Evolutionary conservation across 1,284 basidiomycete species (phyloP).

Genomic region (Microbotryum violaceum): DNA sequence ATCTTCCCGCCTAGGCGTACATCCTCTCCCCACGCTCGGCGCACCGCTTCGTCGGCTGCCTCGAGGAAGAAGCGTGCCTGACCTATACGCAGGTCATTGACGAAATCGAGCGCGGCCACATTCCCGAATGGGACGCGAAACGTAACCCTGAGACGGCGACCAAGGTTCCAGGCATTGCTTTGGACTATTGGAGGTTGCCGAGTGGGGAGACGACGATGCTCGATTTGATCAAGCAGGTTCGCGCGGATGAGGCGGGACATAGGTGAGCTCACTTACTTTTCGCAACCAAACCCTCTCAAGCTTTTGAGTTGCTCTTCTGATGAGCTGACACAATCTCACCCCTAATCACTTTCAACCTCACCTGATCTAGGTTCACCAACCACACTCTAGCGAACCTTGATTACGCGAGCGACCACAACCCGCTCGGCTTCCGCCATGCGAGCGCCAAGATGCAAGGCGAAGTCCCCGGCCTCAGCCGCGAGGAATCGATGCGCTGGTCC

Average conservation of each 20-base stretch:
- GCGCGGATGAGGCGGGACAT: slow-evolving; percentile 87
- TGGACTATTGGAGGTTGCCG: slow-evolving; percentile 32
- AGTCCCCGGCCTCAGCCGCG: slow-evolving; percentile 63
- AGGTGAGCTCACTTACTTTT: slow-evolving; percentile 55
- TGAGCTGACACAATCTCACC: not conserved
- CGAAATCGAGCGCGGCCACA: slow-evolving; percentile 23
- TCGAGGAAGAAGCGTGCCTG: slow-evolving; percentile 84
- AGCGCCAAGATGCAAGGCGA: slow-evolving; percentile 52
- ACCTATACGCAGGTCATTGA: slow-evolving; percentile 20
- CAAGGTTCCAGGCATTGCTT: slow-evolving; percentile 28
- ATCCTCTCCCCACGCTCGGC: slow-evolving; percentile 61
- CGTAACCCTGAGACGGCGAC: not conserved
- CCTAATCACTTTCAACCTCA: not conserved
- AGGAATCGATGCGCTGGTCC: slow-evolving; percentile 55
- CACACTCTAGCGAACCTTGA: slow-evolving; percentile 83
- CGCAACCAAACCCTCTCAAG: not conserved
- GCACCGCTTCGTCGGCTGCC: slow-evolving; percentile 88
- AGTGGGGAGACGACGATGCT: slow-evolving; percentile 58
- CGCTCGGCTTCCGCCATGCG: slow-evolving; percentile 83
- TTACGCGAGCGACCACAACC: slow-evolving; percentile 69
- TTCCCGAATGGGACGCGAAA: slow-evolving; percentile 25
- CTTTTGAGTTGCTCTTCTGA: not conserved
- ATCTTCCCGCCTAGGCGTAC: slow-evolving; percentile 10
- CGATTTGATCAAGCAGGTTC: slow-evolving; percentile 82
- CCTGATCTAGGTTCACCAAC: slow-evolving; percentile 41